phyloP scores from a whole-genome alignment of 768 basidiomycete species.

The Lactarius hatsudake region DNA sequence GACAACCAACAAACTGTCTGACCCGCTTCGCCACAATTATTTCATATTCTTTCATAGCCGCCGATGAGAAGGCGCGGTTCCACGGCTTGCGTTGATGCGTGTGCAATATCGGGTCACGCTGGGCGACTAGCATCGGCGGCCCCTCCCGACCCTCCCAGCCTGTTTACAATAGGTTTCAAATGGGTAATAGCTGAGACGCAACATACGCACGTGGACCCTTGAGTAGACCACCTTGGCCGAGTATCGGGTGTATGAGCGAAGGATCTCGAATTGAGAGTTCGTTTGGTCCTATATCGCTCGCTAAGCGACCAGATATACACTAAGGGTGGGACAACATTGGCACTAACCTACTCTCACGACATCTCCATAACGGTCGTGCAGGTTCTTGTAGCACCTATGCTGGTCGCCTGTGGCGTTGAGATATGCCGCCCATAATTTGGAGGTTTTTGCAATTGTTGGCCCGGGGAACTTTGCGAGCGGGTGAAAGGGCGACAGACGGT shows the following conservation, averaged over 20 bases:
- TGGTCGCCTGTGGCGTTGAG: slow-evolving; percentile 30
- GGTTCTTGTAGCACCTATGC: slow-evolving; percentile 32
- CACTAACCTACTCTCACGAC: slow-evolving; percentile 39
- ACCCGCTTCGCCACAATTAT: slow-evolving; percentile 38
- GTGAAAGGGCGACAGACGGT: neutral
- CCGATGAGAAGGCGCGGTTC: slow-evolving; percentile 48
- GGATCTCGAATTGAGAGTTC: slow-evolving; percentile 33
- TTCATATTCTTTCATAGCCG: slow-evolving; percentile 48
- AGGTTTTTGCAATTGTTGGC: slow-evolving; percentile 31
- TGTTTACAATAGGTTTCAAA: slow-evolving; percentile 48
- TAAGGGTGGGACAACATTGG: neutral
- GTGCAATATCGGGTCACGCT: slow-evolving; percentile 44
- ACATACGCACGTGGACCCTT: slow-evolving; percentile 39
- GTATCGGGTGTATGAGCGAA: slow-evolving; percentile 34
- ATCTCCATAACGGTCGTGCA: slow-evolving; percentile 40
- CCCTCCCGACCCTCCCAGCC: slow-evolving; percentile 20
- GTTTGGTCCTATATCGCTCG: slow-evolving; percentile 31
- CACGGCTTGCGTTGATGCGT: slow-evolving; percentile 45
- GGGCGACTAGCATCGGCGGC: slow-evolving; percentile 38
- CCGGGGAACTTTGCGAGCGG: slow-evolving; percentile 36
- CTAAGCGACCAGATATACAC: too few relatives aligned
- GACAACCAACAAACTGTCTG: slow-evolving; percentile 41
- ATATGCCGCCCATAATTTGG: slow-evolving; percentile 33
- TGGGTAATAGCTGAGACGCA: neutral
- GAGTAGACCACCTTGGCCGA: slow-evolving; percentile 41